phyloP scores from a whole-genome alignment of 2,329 filamentous ascomycete genomes.

The Aureobasidium vineae region DNA sequence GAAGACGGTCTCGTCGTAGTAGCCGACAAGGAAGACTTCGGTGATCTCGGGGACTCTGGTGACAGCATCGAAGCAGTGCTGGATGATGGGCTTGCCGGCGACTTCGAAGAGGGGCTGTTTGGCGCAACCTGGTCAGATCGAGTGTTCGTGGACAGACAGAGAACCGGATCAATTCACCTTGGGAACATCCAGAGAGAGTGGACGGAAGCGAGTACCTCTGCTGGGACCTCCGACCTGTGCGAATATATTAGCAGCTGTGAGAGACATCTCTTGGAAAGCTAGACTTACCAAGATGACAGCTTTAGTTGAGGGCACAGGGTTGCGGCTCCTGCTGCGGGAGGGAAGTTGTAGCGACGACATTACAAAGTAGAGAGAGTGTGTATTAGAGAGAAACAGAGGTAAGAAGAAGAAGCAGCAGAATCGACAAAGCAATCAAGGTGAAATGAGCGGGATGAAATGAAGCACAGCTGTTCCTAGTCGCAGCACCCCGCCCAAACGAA shows the following conservation, averaged over 20 bases:
- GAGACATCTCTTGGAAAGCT: constrained; percentile 22
- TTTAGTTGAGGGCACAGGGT: constrained; percentile 67
- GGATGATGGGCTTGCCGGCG: constrained; percentile 96
- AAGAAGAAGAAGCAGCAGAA: constrained; percentile 10
- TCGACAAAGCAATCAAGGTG: not conserved
- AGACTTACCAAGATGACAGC: constrained; percentile 82
- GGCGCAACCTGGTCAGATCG: constrained; percentile 15
- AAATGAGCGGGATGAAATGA: constrained; percentile 13
- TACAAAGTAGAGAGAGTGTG: not conserved
- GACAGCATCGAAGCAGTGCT: constrained; percentile 92
- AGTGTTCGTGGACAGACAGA: not conserved
- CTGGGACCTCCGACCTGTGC: constrained; percentile 87
- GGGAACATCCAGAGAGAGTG: constrained; percentile 90
- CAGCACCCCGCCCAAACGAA: constrained; percentile 3
- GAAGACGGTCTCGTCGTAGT: constrained; percentile 97
- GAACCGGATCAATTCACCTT: constrained; percentile 60
- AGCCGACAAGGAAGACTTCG: constrained; percentile 96
- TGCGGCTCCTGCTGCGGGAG: constrained; percentile 35
- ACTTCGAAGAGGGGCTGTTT: constrained; percentile 91
- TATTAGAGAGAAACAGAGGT: not conserved
- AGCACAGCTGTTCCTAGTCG: constrained; percentile 6
- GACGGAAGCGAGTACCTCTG: constrained; percentile 91
- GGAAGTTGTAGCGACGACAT: constrained; percentile 35
- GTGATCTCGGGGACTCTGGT: constrained; percentile 88
- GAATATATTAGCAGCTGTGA: constrained; percentile 28